phyloP scores from a whole-genome alignment of 148 eudicot genomes.

The Rhododendron henanense region DNA sequence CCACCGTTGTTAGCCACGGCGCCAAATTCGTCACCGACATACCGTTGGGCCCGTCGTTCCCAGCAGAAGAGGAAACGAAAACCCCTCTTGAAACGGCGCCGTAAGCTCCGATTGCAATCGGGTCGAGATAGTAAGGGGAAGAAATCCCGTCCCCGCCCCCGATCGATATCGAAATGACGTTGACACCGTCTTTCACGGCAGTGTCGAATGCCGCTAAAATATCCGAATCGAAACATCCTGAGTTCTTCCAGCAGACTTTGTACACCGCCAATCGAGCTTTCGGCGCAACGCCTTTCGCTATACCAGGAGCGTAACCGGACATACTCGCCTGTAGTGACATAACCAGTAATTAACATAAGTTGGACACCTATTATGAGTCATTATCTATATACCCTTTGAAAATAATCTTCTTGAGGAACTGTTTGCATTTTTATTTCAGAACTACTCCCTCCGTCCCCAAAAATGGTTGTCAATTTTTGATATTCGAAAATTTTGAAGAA shows the following conservation, averaged over 20 bases:
- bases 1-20: constrained; percentile 92
- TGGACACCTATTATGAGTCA: background rate
- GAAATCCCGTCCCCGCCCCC: constrained; percentile 97
- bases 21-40: constrained; percentile 97
- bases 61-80: constrained; percentile 84
- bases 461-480: no score
- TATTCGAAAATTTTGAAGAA: no score
- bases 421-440: no score
- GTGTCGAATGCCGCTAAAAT: constrained; percentile 87
- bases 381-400: no score
- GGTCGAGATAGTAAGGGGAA: constrained; percentile 92
- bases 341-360: background rate
- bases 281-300: constrained; percentile 96
- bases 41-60: constrained; percentile 86
- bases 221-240: constrained; percentile 95
- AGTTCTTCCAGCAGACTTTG: constrained; percentile 85
- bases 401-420: no score
- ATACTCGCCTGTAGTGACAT: constrained; percentile 44
- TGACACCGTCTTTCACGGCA: constrained; percentile 82
- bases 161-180: constrained; percentile 82
- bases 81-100: constrained; percentile 83
- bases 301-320: constrained; percentile 77
- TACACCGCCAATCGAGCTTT: constrained; percentile 81
- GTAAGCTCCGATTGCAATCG: constrained; percentile 90
- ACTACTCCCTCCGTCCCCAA: no score